These are phyloP conservation scores for Sporothrix luriei DNA, from an alignment of 2,329 filamentous ascomycete genomes.

Conservation along the genomic window DNA sequence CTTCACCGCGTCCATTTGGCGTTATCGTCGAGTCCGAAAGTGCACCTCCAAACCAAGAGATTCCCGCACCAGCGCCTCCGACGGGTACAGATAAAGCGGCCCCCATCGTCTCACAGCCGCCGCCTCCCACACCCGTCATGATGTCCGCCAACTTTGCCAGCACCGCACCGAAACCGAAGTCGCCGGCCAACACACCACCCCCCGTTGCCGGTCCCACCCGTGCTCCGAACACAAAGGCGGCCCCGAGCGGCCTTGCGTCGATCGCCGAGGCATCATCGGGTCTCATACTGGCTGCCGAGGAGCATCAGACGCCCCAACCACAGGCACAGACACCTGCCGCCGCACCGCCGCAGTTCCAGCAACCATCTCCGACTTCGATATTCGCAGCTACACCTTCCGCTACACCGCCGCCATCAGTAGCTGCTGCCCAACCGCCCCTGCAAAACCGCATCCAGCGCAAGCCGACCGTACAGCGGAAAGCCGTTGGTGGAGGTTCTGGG, in stretches of 20 bases:
- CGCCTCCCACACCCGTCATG: neutral
- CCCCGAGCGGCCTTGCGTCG: neutral
- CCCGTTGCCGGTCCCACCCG: neutral
- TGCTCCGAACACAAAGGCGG: neutral
- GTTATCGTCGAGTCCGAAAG: neutral
- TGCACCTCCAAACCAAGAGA: neutral
- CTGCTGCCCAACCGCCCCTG: neutral
- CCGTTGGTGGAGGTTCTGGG: neutral
- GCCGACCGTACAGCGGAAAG: slow-evolving; percentile 27
- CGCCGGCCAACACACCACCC: neutral
- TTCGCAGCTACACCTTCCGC: neutral
- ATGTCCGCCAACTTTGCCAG: slow-evolving; percentile 26
- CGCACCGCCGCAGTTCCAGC: slow-evolving; percentile 8
- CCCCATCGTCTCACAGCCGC: neutral
- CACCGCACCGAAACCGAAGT: neutral
- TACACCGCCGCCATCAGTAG: neutral
- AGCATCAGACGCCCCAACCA: neutral
- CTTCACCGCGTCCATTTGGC: neutral
- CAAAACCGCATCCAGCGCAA: slow-evolving; percentile 26
- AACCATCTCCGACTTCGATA: neutral
- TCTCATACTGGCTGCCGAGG: slow-evolving; percentile 39
- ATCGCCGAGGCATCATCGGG: slow-evolving; percentile 40
- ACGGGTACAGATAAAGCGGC: neutral
- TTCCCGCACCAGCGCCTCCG: neutral
- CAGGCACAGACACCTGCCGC: neutral